phyloP scores from a whole-genome alignment of 805 yeast species.

The Wickerhamiella domercqiae region DNA sequence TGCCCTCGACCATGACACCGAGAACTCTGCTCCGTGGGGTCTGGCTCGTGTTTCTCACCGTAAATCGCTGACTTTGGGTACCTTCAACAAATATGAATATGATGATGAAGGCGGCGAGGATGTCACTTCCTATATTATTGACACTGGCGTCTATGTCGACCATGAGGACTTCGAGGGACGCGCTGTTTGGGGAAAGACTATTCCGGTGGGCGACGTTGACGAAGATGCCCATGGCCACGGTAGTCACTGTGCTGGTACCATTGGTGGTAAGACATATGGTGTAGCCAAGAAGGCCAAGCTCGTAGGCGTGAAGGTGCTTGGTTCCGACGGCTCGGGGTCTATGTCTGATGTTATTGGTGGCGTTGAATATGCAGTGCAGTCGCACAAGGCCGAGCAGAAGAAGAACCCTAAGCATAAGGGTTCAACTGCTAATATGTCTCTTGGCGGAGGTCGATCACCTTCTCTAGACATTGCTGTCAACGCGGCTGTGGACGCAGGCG shows the following conservation, averaged over 20 bases:
- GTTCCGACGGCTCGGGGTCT: slow-evolving; percentile 40
- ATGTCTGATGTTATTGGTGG: slow-evolving; percentile 48
- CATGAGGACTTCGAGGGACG: slow-evolving; percentile 43
- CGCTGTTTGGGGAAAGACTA: slow-evolving; percentile 40
- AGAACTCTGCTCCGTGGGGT: slow-evolving; percentile 64
- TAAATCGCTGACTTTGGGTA: slow-evolving; percentile 40
- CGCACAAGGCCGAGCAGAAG: slow-evolving; percentile 28
- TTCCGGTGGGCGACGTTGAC: slow-evolving; percentile 32
- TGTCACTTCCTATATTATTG: slow-evolving; percentile 36
- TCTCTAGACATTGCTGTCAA: slow-evolving; percentile 76
- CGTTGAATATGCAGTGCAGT: slow-evolving; percentile 52
- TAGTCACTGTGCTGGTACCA: slow-evolving; percentile 47
- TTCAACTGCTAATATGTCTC: slow-evolving; percentile 59
- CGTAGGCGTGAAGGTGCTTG: slow-evolving; percentile 46
- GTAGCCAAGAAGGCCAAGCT: slow-evolving; percentile 42
- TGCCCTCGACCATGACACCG: slow-evolving; percentile 33
- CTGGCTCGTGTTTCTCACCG: slow-evolving; percentile 57
- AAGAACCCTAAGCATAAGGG: slow-evolving; percentile 32
- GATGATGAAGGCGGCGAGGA: slow-evolving; percentile 35
- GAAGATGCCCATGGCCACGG: slow-evolving; percentile 44
- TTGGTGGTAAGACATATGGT: slow-evolving; percentile 37
- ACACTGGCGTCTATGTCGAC: slow-evolving; percentile 38
- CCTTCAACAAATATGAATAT: slow-evolving; percentile 45
- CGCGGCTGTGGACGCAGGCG: slow-evolving; percentile 45
- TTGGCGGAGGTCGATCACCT: slow-evolving; percentile 86